phyloP scores from a whole-genome alignment of 495 filamentous ascomycete genomes.

The Tuber indicum region DNA sequence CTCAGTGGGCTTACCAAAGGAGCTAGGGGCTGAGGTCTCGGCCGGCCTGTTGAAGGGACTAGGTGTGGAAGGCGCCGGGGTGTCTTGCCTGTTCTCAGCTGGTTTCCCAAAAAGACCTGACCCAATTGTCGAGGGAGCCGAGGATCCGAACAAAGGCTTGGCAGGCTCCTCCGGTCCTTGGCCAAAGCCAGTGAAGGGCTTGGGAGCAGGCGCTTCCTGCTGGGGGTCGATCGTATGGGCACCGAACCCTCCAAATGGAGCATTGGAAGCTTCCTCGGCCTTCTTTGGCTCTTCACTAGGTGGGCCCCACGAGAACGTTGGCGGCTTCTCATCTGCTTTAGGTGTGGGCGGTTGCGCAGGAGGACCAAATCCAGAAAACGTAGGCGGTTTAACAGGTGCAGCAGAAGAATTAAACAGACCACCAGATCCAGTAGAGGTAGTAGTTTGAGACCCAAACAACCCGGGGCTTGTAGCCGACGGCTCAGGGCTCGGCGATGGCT shows the following conservation, averaged over 20 bases:
- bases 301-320: slow-evolving; percentile 7
- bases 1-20: slow-evolving; percentile 5
- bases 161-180: slow-evolving; percentile 11
- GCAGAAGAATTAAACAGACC: background rate
- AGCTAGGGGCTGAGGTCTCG: background rate
- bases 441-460: background rate
- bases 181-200: slow-evolving; percentile 6
- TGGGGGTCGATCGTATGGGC: slow-evolving; percentile 7
- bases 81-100: slow-evolving; percentile 23
- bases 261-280: slow-evolving; percentile 20
- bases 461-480: background rate
- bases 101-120: slow-evolving; percentile 9
- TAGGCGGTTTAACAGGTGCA: slow-evolving; percentile 9
- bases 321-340: slow-evolving; percentile 13
- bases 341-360: background rate
- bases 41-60: background rate
- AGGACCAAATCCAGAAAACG: slow-evolving; percentile 26
- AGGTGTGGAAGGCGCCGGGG: background rate
- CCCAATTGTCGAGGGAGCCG: slow-evolving; percentile 2
- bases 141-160: slow-evolving; percentile 22
- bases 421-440: background rate
- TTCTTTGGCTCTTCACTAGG: slow-evolving; percentile 23
- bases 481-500: slow-evolving; percentile 17
- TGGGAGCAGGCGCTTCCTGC: slow-evolving; percentile 9
- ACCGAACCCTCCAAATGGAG: slow-evolving; percentile 31